Evolutionary conservation across 208 protist genomes (phyloP).

Genomic region (Leishmania major): DNA sequence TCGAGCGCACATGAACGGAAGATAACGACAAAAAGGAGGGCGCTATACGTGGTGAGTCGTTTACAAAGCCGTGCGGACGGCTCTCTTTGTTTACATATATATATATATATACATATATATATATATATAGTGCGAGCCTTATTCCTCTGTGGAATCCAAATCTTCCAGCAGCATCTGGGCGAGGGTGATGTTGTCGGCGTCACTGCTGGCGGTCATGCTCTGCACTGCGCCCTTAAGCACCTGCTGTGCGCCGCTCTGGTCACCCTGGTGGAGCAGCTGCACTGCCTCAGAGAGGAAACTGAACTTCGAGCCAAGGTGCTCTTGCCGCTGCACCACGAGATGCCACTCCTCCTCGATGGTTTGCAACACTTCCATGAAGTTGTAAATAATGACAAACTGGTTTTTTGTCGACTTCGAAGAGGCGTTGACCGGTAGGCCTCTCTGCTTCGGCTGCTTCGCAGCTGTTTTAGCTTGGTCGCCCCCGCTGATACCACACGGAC

Average conservation of each 20-base stretch:
- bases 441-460: not conserved
- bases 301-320: conserved; percentile 51
- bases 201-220: not conserved
- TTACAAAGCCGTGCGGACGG: no score
- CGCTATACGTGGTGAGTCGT: not conserved
- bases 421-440: not conserved
- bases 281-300: conserved; percentile 55
- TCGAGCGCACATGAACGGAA: not conserved
- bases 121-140: conserved; percentile 1
- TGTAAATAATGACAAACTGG: conserved; percentile 55
- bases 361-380: conserved; percentile 46
- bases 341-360: conserved; percentile 77
- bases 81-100: no score
- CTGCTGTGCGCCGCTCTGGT: conserved; percentile 29
- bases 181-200: conserved; percentile 40
- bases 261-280: conserved; percentile 61
- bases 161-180: conserved; percentile 57
- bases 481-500: conserved; percentile 55
- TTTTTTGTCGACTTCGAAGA: not conserved
- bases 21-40: not conserved
- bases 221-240: conserved; percentile 26
- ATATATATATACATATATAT: not conserved
- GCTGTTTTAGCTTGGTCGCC: not conserved
- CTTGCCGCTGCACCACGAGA: conserved; percentile 61
- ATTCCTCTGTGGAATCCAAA: conserved; percentile 24